Evolutionary conservation across 2,329 filamentous ascomycete species (phyloP).

Genomic region (Cadophora gregata): DNA sequence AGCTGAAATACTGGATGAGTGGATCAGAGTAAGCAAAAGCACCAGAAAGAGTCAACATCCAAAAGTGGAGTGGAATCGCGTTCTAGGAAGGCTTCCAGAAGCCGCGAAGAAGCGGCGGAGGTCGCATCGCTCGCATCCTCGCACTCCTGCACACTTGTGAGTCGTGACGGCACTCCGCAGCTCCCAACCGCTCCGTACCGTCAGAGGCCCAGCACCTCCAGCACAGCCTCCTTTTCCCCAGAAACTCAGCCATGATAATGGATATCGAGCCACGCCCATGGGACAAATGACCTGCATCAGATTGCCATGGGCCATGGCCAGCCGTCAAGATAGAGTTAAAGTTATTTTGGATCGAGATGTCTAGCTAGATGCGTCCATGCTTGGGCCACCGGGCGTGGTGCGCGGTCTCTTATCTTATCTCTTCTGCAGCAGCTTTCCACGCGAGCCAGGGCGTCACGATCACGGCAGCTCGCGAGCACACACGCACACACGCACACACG

Average conservation of each 20-base stretch:
- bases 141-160: not conserved
- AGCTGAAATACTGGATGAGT: not conserved
- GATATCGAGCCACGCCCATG: not conserved
- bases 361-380: not conserved
- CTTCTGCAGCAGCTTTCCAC: not conserved
- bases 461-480: no score
- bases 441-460: not conserved
- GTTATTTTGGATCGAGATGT: not conserved
- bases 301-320: slow-evolving; percentile 7
- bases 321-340: slow-evolving; percentile 1
- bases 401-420: not conserved
- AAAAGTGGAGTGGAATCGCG: not conserved
- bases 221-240: slow-evolving; percentile 14
- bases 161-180: not conserved
- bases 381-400: not conserved
- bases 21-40: not conserved
- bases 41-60: not conserved
- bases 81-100: slow-evolving; percentile 2
- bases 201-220: not conserved
- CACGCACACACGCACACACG: no score
- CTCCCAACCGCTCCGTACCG: not conserved
- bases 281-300: slow-evolving; percentile 8
- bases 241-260: slow-evolving; percentile 17
- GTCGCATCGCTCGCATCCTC: not conserved
- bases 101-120: not conserved